Evolutionary conservation across 257 asterid genomes (phyloP).

Genomic region (Solanum paucissectum): DNA sequence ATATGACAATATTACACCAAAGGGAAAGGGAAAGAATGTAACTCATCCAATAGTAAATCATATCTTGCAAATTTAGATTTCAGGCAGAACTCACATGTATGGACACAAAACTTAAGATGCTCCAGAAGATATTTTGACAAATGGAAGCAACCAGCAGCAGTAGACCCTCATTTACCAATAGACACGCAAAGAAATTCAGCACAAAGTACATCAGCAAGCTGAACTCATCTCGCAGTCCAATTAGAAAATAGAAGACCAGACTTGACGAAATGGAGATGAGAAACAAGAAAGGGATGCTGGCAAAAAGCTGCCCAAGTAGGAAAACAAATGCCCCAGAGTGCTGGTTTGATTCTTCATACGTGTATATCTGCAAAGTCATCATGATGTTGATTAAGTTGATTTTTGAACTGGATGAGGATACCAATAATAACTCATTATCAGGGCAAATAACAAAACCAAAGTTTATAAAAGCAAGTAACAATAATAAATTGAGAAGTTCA

Average conservation of each 20-base stretch:
- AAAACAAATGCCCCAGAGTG: conserved; percentile 83
- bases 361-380: conserved; percentile 44
- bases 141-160: conserved; percentile 55
- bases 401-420: background rate
- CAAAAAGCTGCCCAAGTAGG: conserved; percentile 69
- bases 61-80: background rate
- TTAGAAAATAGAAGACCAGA: conserved; percentile 80
- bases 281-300: conserved; percentile 85
- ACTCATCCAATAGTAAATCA: background rate
- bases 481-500: background rate
- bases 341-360: conserved; percentile 68
- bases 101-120: conserved; percentile 49
- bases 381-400: background rate
- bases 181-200: conserved; percentile 78
- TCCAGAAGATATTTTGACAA: conserved; percentile 65
- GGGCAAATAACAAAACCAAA: background rate
- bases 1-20: background rate
- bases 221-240: conserved; percentile 81
- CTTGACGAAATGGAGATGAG: conserved; percentile 88
- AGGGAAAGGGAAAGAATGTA: background rate
- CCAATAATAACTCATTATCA: background rate
- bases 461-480: background rate
- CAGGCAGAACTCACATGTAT: conserved; percentile 50
- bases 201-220: conserved; percentile 73
- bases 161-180: conserved; percentile 78